These are phyloP conservation scores for Cytospora piceicola DNA, from an alignment of 2,329 filamentous ascomycete genomes.

Conservation along the genomic window DNA sequence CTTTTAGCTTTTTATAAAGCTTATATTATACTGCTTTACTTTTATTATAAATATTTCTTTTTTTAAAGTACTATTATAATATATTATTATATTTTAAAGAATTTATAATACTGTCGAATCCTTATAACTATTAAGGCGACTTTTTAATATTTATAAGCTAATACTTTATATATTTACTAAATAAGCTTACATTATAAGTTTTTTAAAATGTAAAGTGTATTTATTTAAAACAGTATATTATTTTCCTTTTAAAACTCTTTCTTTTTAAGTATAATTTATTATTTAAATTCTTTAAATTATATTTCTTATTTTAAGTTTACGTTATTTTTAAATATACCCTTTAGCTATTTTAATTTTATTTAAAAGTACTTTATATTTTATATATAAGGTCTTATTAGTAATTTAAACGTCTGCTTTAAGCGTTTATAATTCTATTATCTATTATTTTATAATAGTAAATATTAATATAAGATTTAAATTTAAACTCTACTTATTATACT, in stretches of 20 bases:
- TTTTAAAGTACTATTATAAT: not conserved
- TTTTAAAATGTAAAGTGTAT: not conserved
- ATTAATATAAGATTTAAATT: no score
- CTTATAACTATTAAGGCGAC: not conserved
- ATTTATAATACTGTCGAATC: constrained; percentile 2
- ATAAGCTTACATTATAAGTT: no score
- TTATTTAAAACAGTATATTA: not conserved
- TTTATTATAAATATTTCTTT: not conserved
- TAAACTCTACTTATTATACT: no score
- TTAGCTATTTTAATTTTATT: constrained; percentile 2
- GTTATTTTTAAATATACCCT: not conserved
- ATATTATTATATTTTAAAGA: not conserved
- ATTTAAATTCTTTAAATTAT: not conserved
- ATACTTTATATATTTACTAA: no score
- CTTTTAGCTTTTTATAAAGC: no score
- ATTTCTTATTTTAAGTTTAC: not conserved
- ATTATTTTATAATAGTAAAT: no score
- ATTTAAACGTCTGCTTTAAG: no score
- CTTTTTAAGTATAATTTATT: not conserved
- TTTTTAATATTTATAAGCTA: constrained; percentile 6
- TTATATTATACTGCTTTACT: no score
- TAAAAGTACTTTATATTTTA: no score
- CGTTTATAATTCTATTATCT: no score
- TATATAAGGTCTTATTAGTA: no score
- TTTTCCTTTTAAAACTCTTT: not conserved